These are phyloP conservation scores for Candida quercuum DNA, from an alignment of 805 yeast genomes.

Conservation along the genomic window DNA sequence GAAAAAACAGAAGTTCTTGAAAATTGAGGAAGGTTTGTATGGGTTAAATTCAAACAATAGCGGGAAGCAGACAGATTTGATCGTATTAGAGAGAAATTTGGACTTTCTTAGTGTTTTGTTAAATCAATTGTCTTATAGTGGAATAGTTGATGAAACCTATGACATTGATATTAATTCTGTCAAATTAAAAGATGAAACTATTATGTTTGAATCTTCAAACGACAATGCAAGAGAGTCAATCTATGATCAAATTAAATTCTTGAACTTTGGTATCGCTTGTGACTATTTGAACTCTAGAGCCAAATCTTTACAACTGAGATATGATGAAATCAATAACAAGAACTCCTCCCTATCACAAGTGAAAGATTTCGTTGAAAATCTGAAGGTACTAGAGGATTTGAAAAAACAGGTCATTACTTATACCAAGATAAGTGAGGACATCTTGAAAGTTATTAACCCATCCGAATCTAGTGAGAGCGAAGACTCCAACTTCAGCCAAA, in stretches of 20 bases:
- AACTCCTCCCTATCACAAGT: conserved; percentile 37
- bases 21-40: conserved; percentile 23
- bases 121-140: conserved; percentile 76
- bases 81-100: conserved; percentile 72
- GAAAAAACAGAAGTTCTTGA: conserved; percentile 24
- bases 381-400: conserved; percentile 59
- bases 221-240: conserved; percentile 31
- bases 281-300: conserved; percentile 66
- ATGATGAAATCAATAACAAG: conserved; percentile 34
- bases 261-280: conserved; percentile 81
- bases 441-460: conserved; percentile 39
- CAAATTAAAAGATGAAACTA: conserved; percentile 18
- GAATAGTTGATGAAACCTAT: conserved; percentile 71
- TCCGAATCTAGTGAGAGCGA: neutral
- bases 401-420: conserved; percentile 70
- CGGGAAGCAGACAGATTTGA: conserved; percentile 57
- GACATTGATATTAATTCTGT: conserved; percentile 40
- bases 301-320: conserved; percentile 60
- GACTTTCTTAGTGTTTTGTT: conserved; percentile 70
- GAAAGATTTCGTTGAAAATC: conserved; percentile 62
- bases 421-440: conserved; percentile 64
- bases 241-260: conserved; percentile 46
- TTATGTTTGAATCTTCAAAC: conserved; percentile 12
- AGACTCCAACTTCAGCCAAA: conserved; percentile 32
- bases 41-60: conserved; percentile 32